phyloP scores from a whole-genome alignment of 1,139 yeast genomes.

The Yamadazyma dushanensis region DNA sequence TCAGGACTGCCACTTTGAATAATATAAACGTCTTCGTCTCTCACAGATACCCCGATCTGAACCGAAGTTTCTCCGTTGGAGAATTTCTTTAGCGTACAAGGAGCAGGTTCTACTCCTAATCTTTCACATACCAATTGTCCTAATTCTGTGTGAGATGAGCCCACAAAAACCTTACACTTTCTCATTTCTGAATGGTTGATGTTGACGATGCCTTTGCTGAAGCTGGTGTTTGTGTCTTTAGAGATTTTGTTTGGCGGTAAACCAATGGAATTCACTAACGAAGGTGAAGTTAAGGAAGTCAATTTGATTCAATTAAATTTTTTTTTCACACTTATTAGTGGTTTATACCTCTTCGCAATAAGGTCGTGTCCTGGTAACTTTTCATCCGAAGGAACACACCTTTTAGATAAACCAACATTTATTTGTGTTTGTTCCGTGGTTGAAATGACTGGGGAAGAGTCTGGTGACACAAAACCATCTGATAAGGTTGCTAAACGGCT shows the following conservation, averaged over 20 bases:
- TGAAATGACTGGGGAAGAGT: too few species aligned
- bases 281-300: constrained; percentile 2
- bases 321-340: too few species aligned
- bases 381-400: constrained; percentile 1
- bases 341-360: constrained; percentile 5
- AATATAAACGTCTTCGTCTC: constrained; percentile 85
- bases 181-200: constrained; percentile 56
- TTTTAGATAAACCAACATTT: too few species aligned
- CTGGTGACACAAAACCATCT: too few species aligned
- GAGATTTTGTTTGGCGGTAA: constrained; percentile 1
- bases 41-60: constrained; percentile 70
- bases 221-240: neutral
- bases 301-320: constrained; percentile 6
- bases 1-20: constrained; percentile 90
- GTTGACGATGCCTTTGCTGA: neutral
- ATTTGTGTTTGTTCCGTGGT: too few species aligned
- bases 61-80: constrained; percentile 90
- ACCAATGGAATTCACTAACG: constrained; percentile 3
- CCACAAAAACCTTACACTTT: constrained; percentile 95
- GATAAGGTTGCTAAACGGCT: neutral
- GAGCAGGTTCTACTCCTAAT: constrained; percentile 93
- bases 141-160: constrained; percentile 92
- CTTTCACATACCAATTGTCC: constrained; percentile 88
- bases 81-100: constrained; percentile 85
- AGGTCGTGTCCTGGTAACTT: neutral